Percentiles rank a stretch among this genome's conserved stretches.
These are phyloP conservation scores for Globisporangium okanoganense DNA, from an alignment of 352 stramenopile species.

Conservation along the genomic window DNA sequence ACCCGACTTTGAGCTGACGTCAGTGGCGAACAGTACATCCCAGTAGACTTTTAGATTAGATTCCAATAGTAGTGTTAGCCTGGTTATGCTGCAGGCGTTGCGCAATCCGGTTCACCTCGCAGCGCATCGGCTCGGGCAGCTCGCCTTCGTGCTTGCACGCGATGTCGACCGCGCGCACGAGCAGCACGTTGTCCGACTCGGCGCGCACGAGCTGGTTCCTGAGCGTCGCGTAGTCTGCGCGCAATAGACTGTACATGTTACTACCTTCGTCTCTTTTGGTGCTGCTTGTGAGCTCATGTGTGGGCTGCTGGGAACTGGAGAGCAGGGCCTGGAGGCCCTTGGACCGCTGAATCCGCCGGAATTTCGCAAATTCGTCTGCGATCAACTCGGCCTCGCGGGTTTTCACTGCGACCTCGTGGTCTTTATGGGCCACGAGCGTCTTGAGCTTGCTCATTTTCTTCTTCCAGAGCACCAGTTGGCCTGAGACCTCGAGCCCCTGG, in stretches of 20 bases:
- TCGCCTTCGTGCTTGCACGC: slow-evolving; percentile 50
- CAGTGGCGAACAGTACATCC: background rate
- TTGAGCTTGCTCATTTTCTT: slow-evolving; percentile 59
- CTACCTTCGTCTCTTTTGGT: background rate
- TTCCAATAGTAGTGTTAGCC: background rate
- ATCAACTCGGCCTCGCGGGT: slow-evolving; percentile 25
- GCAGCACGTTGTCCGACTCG: slow-evolving; percentile 55
- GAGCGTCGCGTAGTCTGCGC: slow-evolving; percentile 42
- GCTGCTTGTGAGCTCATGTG: background rate
- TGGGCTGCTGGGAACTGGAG: background rate
- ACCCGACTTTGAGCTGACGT: slow-evolving; percentile 22
- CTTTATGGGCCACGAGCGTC: slow-evolving; percentile 36
- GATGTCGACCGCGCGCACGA: slow-evolving; percentile 62
- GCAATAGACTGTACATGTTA: slow-evolving; percentile 28
- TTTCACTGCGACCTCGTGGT: slow-evolving; percentile 26
- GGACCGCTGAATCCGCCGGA: slow-evolving; percentile 27
- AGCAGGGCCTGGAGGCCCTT: slow-evolving; percentile 36
- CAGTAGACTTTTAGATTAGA: background rate
- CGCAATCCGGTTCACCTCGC: slow-evolving; percentile 54
- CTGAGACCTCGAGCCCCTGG: slow-evolving; percentile 30
- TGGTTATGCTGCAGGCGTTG: slow-evolving; percentile 25
- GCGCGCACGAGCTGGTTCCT: slow-evolving; percentile 60
- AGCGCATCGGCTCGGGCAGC: slow-evolving; percentile 43
- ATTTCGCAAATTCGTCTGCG: slow-evolving; percentile 24
- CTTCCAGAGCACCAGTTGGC: slow-evolving; percentile 41